phyloP scores from a whole-genome alignment of 345 rosid species.

The Limnanthes douglasii region DNA sequence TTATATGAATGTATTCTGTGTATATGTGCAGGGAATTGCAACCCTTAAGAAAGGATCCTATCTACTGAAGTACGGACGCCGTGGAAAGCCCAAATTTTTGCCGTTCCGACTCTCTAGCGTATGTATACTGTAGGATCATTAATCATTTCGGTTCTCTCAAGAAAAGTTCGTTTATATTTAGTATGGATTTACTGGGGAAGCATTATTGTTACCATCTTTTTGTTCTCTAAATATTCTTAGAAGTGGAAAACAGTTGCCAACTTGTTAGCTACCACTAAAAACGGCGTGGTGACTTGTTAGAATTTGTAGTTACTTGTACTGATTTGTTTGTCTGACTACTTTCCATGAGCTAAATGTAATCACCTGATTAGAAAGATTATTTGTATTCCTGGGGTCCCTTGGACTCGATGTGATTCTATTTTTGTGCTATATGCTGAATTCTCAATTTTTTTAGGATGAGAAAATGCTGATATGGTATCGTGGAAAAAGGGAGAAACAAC shows the following conservation, averaged over 20 bases:
- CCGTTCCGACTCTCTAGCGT: constrained; percentile 64
- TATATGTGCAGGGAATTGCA: constrained; percentile 34
- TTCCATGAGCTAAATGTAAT: background rate
- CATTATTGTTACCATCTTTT: too few relatives aligned
- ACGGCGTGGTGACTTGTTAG: background rate
- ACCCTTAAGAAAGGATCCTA: constrained; percentile 63
- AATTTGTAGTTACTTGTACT: background rate
- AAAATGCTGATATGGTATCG: constrained; percentile 40
- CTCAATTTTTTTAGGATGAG: constrained; percentile 33
- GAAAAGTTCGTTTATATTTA: background rate
- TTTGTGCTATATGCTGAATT: background rate
- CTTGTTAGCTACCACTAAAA: too few relatives aligned
- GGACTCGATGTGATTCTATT: background rate
- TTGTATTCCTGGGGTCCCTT: too few relatives aligned
- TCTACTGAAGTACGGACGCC: constrained; percentile 59
- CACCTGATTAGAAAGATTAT: too few relatives aligned
- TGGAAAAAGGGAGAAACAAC: constrained; percentile 48
- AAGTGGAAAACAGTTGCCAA: too few relatives aligned
- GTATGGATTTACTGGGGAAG: background rate
- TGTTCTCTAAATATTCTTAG: too few relatives aligned
- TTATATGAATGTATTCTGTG: background rate
- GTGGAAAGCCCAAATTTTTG: constrained; percentile 69
- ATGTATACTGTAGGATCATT: constrained; percentile 6
- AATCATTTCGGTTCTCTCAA: background rate
- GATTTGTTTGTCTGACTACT: constrained; percentile 1